Conservation (phyloP, 805 yeast genomes). For the Ogataea glucozyma region DNA sequence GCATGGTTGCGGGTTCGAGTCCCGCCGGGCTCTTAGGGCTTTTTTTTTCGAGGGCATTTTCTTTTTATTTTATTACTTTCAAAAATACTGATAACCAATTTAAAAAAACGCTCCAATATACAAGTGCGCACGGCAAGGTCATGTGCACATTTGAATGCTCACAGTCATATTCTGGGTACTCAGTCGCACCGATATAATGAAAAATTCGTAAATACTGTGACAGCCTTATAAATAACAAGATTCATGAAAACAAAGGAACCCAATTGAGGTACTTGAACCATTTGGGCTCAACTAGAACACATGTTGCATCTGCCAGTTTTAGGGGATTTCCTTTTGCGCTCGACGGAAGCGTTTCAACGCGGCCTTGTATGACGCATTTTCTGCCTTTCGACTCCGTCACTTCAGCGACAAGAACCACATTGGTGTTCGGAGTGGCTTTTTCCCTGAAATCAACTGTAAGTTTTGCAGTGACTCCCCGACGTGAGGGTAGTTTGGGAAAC, state of each 20-base stretch:
- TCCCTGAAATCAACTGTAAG: conserved; percentile 63
- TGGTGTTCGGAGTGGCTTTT: conserved; percentile 60
- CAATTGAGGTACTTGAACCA: conserved; percentile 77
- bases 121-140: no score
- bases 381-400: conserved; percentile 72
- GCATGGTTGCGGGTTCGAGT: conserved; percentile 73
- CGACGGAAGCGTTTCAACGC: conserved; percentile 51
- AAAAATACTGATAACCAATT: background rate
- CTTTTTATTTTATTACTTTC: conserved; percentile 8
- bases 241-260: conserved; percentile 42
- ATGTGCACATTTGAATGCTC: no score
- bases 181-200: no score
- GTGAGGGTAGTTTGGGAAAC: conserved; percentile 74
- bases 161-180: no score
- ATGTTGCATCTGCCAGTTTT: conserved; percentile 55
- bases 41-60: no score
- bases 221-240: background rate
- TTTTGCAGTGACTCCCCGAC: conserved; percentile 87
- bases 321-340: conserved; percentile 11
- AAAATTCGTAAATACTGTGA: no score
- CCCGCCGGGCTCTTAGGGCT: conserved; percentile 63
- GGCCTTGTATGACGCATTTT: conserved; percentile 77
- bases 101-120: no score
- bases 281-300: conserved; percentile 80
- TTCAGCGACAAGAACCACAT: conserved; percentile 65